Evolutionary conservation across 2,329 filamentous ascomycete genomes (phyloP).

Genomic region (Xylariaceae sp.): DNA sequence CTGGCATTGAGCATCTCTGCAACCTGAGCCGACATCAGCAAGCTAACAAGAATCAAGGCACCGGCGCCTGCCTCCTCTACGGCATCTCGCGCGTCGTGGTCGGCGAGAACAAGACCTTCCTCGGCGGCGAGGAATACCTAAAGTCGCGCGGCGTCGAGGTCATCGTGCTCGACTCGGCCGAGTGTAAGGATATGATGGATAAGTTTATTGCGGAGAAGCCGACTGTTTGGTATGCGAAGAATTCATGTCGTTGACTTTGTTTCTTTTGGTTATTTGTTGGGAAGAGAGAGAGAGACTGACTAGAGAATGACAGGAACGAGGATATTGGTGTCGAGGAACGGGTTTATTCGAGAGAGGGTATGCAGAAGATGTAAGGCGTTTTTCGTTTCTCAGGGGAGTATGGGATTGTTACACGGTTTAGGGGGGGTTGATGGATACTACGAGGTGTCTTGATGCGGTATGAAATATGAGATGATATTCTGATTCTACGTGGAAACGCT

Average conservation of each 20-base stretch:
- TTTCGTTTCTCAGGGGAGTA: neutral
- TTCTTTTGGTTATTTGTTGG: no score
- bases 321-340: constrained; percentile 31
- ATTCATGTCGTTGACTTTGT: neutral
- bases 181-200: constrained; percentile 64
- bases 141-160: constrained; percentile 65
- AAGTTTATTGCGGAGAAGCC: constrained; percentile 68
- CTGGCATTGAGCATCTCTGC: neutral
- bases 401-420: no score
- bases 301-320: constrained; percentile 25
- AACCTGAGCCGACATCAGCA: neutral
- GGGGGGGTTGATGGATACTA: no score
- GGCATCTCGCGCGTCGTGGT: constrained; percentile 69
- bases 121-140: constrained; percentile 68
- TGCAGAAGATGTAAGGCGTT: neutral
- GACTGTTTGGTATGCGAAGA: constrained; percentile 56
- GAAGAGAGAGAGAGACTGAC: neutral
- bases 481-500: neutral
- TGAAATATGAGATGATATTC: neutral
- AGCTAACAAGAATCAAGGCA: constrained; percentile 35
- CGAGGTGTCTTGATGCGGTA: neutral
- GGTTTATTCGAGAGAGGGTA: constrained; percentile 27
- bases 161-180: constrained; percentile 60
- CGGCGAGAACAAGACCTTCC: constrained; percentile 70
- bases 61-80: constrained; percentile 71